Percentiles rank a stretch among this genome's conserved stretches.
Evolutionary conservation across 306 rosid species (phyloP).

Genomic region (Medicago arabica): DNA sequence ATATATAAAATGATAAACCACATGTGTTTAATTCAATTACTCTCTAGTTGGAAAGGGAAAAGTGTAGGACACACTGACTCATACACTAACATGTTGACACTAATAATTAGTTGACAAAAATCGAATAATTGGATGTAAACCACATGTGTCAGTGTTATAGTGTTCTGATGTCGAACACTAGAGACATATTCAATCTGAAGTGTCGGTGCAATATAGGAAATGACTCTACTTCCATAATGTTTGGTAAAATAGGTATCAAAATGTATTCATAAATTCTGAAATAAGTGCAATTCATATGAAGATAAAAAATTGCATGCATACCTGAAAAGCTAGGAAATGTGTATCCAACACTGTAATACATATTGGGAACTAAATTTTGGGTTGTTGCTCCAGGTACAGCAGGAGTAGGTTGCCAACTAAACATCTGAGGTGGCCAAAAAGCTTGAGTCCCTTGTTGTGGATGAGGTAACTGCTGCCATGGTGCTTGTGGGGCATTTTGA

Average conservation of each 20-base stretch:
- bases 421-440: background rate
- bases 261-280: background rate
- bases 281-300: background rate
- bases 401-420: background rate
- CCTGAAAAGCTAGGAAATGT: slow-evolving; percentile 56
- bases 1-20: too few species aligned
- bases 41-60: background rate
- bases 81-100: background rate
- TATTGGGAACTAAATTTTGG: slow-evolving; percentile 50
- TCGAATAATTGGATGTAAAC: too few species aligned
- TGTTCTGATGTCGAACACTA: background rate
- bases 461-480: slow-evolving; percentile 35
- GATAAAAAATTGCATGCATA: slow-evolving; percentile 31
- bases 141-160: too few species aligned
- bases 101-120: too few species aligned
- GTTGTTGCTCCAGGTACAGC: slow-evolving; percentile 38
- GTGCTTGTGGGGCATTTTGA: background rate
- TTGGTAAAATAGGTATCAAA: background rate
- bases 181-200: background rate
- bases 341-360: slow-evolving; percentile 51
- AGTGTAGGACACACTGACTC: background rate
- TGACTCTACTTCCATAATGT: background rate
- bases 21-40: background rate
- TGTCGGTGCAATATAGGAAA: background rate
- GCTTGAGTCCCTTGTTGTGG: slow-evolving; percentile 44